Evolutionary conservation across 139 green algal species (phyloP).

Genomic region (Gonium pectorale): DNA sequence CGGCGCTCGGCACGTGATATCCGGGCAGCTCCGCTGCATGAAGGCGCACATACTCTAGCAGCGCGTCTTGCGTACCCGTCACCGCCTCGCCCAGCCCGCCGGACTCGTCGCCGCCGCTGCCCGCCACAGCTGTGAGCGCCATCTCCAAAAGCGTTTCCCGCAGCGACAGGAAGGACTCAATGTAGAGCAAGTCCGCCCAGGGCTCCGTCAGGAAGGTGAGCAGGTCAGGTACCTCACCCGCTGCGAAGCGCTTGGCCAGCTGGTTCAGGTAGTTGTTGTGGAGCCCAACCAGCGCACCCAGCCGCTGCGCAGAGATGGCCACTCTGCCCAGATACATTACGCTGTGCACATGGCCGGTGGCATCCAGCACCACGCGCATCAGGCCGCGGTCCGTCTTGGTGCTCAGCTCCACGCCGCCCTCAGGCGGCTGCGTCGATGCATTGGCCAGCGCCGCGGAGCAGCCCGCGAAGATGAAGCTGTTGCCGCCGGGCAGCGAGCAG

Average conservation of each 20-base stretch:
- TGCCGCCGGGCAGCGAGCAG: constrained; percentile 59
- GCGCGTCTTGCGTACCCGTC: constrained; percentile 26
- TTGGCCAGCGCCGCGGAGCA: constrained; percentile 44
- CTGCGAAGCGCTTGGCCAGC: background rate
- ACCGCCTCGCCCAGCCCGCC: constrained; percentile 26
- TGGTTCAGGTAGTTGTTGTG: constrained; percentile 59
- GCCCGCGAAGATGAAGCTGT: constrained; percentile 60
- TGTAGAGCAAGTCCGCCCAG: constrained; percentile 63
- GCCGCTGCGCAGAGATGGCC: constrained; percentile 23
- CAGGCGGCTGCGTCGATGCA: constrained; percentile 35
- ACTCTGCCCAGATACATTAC: constrained; percentile 50
- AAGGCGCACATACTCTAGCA: constrained; percentile 43
- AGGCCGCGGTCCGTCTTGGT: constrained; percentile 54
- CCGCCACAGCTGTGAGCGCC: background rate
- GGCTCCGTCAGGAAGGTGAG: constrained; percentile 53
- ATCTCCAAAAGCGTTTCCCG: constrained; percentile 39
- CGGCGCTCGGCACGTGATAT: constrained; percentile 37
- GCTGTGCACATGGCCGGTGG: constrained; percentile 31
- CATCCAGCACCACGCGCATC: constrained; percentile 47
- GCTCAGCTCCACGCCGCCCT: constrained; percentile 43
- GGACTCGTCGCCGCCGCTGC: background rate
- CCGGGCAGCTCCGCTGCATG: constrained; percentile 39
- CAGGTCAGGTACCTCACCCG: constrained; percentile 46
- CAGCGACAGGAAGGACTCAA: constrained; percentile 62
- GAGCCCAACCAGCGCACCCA: constrained; percentile 60